These are phyloP conservation scores for Lojkania enalia DNA, from an alignment of 2,329 filamentous ascomycete genomes.

Conservation along the genomic window DNA sequence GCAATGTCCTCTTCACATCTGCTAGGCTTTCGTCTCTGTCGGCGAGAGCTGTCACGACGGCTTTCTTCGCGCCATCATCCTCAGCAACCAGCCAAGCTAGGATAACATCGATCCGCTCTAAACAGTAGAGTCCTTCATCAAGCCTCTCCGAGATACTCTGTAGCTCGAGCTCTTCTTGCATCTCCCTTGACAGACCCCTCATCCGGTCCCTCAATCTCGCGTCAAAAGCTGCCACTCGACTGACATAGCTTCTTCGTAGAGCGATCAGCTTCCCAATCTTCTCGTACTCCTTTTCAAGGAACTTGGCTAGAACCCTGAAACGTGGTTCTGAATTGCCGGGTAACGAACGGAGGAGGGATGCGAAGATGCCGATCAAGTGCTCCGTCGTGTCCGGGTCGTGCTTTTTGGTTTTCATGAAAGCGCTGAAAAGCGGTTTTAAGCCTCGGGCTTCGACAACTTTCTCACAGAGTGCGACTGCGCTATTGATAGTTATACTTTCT, in stretches of 20 bases:
- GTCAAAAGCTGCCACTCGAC: conserved; percentile 65
- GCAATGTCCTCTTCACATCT: conserved; percentile 67
- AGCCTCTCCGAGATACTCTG: conserved; percentile 76
- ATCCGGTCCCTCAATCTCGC: conserved; percentile 63
- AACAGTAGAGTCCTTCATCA: conserved; percentile 80
- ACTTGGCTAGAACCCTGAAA: conserved; percentile 87
- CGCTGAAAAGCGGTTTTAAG: conserved; percentile 79
- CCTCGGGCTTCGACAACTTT: conserved; percentile 81
- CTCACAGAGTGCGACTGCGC: conserved; percentile 68
- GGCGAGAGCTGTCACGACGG: conserved; percentile 65
- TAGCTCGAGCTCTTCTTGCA: conserved; percentile 63
- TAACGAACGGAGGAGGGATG: conserved; percentile 76
- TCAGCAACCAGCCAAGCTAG: conserved; percentile 92
- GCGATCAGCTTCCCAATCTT: conserved; percentile 75
- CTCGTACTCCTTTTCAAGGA: conserved; percentile 90
- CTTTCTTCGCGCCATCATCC: conserved; percentile 72
- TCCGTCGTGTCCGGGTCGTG: conserved; percentile 69
- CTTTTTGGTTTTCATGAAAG: conserved; percentile 87
- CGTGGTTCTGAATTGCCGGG: conserved; percentile 76
- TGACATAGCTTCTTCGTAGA: conserved; percentile 71
- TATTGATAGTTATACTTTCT: conserved; percentile 15
- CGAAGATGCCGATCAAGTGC: conserved; percentile 83
- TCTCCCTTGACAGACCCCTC: conserved; percentile 58
- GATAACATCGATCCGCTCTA: conserved; percentile 83
- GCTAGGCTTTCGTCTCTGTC: conserved; percentile 68